Evolutionary conservation across 2,329 filamentous ascomycete species (phyloP).

Genomic region (Stagonosporopsis tanaceti): DNA sequence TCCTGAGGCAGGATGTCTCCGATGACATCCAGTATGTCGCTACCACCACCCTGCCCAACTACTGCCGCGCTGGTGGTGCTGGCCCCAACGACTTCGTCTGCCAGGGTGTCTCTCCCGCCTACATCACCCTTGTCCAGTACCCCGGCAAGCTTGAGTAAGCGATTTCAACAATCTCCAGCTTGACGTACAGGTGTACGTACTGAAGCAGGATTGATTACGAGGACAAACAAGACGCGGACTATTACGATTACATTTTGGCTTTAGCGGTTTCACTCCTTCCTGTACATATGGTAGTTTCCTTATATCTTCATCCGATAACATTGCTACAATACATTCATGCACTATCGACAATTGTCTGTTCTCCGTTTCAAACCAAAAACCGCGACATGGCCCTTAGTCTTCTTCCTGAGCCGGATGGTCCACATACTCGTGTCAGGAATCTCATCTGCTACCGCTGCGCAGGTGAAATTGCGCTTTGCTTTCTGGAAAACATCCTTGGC

Average conservation of each 20-base stretch:
- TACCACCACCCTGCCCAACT: slow-evolving; percentile 24
- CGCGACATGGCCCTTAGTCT: too few relatives aligned
- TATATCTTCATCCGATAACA: background rate
- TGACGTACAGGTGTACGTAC: background rate
- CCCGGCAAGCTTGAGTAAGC: slow-evolving; percentile 15
- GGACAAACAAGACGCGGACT: background rate
- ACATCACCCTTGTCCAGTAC: slow-evolving; percentile 49
- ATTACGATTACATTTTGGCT: background rate
- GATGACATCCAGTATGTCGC: slow-evolving; percentile 20
- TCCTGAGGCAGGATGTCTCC: slow-evolving; percentile 25
- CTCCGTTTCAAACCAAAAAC: too few relatives aligned
- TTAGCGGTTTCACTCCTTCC: slow-evolving; percentile 7
- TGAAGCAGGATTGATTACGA: too few relatives aligned
- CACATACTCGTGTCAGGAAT: too few relatives aligned
- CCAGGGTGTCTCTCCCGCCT: slow-evolving; percentile 70
- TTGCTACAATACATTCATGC: too few relatives aligned
- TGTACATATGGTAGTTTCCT: slow-evolving; percentile 4
- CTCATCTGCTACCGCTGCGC: too few relatives aligned
- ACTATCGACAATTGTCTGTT: too few relatives aligned
- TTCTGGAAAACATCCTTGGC: too few relatives aligned
- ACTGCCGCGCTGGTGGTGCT: slow-evolving; percentile 26
- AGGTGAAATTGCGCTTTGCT: too few relatives aligned
- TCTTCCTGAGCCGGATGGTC: too few relatives aligned
- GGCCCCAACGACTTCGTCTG: slow-evolving; percentile 71
- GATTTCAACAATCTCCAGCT: too few relatives aligned